Evolutionary conservation across 192 early-diverging fungal genomes (phyloP), one percentile per base, ranked within the genome.

Genomic region (Linnemannia schmuckeri): DNA sequence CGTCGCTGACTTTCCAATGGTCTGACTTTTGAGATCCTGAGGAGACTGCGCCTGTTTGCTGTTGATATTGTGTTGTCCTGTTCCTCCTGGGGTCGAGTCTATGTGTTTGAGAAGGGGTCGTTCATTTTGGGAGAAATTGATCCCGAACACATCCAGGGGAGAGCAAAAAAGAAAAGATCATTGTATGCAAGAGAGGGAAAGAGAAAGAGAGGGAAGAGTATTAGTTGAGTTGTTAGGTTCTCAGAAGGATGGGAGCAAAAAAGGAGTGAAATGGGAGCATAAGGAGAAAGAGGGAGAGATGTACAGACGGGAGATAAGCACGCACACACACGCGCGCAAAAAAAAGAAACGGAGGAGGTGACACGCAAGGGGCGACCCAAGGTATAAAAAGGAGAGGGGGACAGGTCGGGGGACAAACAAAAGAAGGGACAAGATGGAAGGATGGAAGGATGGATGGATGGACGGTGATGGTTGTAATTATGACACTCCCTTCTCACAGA

Each of bases 21-120:
- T 33, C 37, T 77, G 15, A 33, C 42, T 69, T 55, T 76, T 80
- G 70, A 71, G 54, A 38, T 86, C 79, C 74, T 86, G 78, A 15
- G 44, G 46, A n/a, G 79, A 79, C 30, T 66, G 61, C 15, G 30
- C 61, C 61, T 66, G 61, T 33, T 66, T 27, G 27, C 12, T 33
- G 27, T 66, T 24, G 27, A 33, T 30, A 33, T 33, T 27, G 30
- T 66, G 2, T 61, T 27, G 24, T 61, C 55, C 54, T 24, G 54
- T 24, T n/a, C 22, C 61, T 17, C 61, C 61, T 66, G 9, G 30
- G 30, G 30, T 33, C 30, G 30, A 33, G 12, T 66, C 61, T 66
- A 66, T 66, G 13, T 66, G 61, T 66, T 66, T 66, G 30, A 66
- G 30, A 12, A 33, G 61, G 27, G 10, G 4, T 66, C 8, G 61